Evolutionary conservation across 441 rosid genomes (phyloP).

Genomic region (Manihot esculenta): DNA sequence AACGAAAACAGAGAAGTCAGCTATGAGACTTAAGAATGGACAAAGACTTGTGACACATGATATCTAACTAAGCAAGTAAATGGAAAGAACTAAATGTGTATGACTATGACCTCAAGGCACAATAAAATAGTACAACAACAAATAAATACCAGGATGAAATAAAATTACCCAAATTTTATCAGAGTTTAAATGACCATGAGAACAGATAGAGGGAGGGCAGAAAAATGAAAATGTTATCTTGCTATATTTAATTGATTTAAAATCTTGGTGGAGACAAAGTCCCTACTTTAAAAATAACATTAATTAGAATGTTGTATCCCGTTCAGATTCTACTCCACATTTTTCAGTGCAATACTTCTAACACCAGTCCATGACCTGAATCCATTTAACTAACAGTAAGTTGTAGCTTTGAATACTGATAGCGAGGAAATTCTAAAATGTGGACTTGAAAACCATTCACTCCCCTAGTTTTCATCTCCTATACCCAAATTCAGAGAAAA

Average conservation of each 20-base stretch:
- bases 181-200: neutral
- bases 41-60: neutral
- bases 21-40: constrained; percentile 14
- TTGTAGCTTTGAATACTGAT: neutral
- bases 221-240: neutral
- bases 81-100: neutral
- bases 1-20: constrained; percentile 3
- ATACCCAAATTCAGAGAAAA: no score
- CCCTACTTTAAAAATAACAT: neutral
- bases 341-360: no score
- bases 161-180: neutral
- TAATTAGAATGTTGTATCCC: neutral
- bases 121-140: neutral
- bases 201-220: neutral
- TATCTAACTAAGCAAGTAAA: neutral
- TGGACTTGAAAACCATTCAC: neutral
- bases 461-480: neutral
- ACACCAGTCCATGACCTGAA: no score
- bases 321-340: neutral
- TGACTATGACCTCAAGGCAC: neutral
- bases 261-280: neutral
- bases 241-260: neutral
- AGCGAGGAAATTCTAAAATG: neutral
- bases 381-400: no score
- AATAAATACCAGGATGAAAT: neutral